Base-by-base conservation (phyloP, 257 asterid genomes). In the Capsicum baccatum region DNA sequence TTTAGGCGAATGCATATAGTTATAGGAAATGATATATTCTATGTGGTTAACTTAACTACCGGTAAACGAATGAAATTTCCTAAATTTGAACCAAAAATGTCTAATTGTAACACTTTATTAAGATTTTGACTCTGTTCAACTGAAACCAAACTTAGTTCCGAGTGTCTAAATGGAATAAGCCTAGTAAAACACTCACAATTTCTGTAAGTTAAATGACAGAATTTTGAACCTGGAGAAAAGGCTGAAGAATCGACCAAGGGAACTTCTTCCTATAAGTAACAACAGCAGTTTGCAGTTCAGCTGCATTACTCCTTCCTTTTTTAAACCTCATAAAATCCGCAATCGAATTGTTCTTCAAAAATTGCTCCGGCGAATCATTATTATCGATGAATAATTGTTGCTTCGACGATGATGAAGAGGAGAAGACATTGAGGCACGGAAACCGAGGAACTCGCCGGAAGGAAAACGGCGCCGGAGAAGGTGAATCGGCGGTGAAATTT, bases 301-400 rank as follows among this genome's bases (percentile, higher is more conserved):
- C 90, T 63, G 89, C 85, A 55, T 50, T 86, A 55, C 55, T 73
- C 33, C 33, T 26, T 26, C 33, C 33, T 26, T 26, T 26, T 26
- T 26, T 26, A 66, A 94, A 95, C 92, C 98, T 91, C 98, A 95
- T 97, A 91, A 94, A 97, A 88, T 97, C 98, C 19, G 97, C 98
- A 88, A 94, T 93, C 8, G 98, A 94, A 86, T 92, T 96, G 86
- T 89, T 93, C 85, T 87, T 88, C 86, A 87, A 68, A 85, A 95
- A 97, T 56, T 89, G 89, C 21, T 94, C 96, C 3, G 94, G 86
- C 1, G 97, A 89, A 63, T 86, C 91, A 85, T 89, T 86, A 19
- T 87, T 89, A 15, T 81, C 86, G 1, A 48, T 48, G 55, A 52
- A 48, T 5, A 76, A 44, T 6, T 44, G 73, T 78, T 87, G 87